A percentile compares a stretch with the other conserved stretches of the same genome.
Conservation (phyloP, 1,284 basidiomycete genomes). For the Austropuccinia psidii region DNA sequence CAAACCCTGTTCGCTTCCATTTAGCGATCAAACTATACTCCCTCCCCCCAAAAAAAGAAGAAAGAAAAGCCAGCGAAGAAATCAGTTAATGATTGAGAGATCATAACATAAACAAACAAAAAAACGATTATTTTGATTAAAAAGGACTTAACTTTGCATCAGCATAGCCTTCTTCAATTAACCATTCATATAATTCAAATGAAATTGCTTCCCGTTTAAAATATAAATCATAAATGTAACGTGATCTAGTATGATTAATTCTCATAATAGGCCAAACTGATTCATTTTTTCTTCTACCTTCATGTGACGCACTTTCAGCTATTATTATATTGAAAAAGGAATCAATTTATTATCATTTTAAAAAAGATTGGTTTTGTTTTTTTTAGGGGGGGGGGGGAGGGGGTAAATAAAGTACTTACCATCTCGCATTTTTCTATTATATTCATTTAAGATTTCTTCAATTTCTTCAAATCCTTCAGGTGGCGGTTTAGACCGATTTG, state of each 20-base stretch:
- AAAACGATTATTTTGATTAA: not conserved
- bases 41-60: slow-evolving; percentile 21
- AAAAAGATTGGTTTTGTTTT: not conserved
- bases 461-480: slow-evolving; percentile 98
- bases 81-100: not conserved
- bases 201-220: slow-evolving; percentile 96
- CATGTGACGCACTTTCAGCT: slow-evolving; percentile 88
- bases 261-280: slow-evolving; percentile 99
- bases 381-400: not conserved
- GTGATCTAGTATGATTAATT: slow-evolving; percentile 67
- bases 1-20: slow-evolving; percentile 98
- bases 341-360: not conserved
- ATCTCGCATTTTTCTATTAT: slow-evolving; percentile 92
- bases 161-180: slow-evolving; percentile 93
- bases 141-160: slow-evolving; percentile 68
- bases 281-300: slow-evolving; percentile 95
- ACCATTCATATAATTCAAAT: slow-evolving; percentile 92
- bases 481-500: slow-evolving; percentile 84
- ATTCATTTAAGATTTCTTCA: slow-evolving; percentile 85
- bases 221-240: slow-evolving; percentile 97
- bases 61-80: slow-evolving; percentile 1
- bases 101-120: not conserved
- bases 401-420: slow-evolving; percentile 45
- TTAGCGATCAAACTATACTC: slow-evolving; percentile 96
- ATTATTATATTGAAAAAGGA: not conserved